Evolutionary conservation across 495 filamentous ascomycete species (phyloP).

Genomic region (Penicillium herquei): DNA sequence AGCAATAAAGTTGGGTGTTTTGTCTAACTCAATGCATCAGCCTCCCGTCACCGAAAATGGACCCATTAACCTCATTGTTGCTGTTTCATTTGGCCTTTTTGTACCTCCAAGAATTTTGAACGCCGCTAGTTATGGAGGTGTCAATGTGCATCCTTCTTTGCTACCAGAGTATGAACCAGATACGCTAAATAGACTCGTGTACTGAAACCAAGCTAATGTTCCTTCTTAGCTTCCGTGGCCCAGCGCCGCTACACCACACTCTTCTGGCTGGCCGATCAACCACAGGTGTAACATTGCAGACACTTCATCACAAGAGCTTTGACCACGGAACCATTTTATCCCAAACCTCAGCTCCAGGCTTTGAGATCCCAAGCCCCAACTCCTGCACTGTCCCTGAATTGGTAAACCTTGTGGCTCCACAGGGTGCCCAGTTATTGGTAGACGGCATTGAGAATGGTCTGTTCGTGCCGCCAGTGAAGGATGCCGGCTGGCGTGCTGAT

Average conservation of each 20-base stretch:
- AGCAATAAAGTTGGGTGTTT: neutral
- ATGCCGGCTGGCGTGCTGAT: constrained; percentile 35
- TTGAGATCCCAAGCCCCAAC: constrained; percentile 46
- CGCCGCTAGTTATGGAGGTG: constrained; percentile 71
- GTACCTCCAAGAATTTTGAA: constrained; percentile 75
- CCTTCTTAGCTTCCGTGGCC: constrained; percentile 60
- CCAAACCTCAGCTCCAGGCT: constrained; percentile 58
- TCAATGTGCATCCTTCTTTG: constrained; percentile 94
- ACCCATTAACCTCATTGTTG: constrained; percentile 78
- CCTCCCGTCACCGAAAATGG: constrained; percentile 52
- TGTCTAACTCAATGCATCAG: constrained; percentile 35
- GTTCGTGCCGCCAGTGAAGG: constrained; percentile 61
- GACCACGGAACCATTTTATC: constrained; percentile 74
- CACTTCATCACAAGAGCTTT: constrained; percentile 69
- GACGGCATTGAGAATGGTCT: constrained; percentile 54
- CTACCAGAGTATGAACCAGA: constrained; percentile 67
- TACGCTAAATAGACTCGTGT: neutral
- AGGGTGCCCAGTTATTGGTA: constrained; percentile 62
- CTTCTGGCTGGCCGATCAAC: constrained; percentile 54
- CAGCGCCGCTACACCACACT: constrained; percentile 78
- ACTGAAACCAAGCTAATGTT: constrained; percentile 1
- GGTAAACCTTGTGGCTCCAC: constrained; percentile 35
- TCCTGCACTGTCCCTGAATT: constrained; percentile 44
- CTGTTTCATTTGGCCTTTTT: constrained; percentile 93
- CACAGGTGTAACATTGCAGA: constrained; percentile 82